Base-by-base conservation (phyloP, 1,284 basidiomycete genomes). In the Boletus mariae region DNA sequence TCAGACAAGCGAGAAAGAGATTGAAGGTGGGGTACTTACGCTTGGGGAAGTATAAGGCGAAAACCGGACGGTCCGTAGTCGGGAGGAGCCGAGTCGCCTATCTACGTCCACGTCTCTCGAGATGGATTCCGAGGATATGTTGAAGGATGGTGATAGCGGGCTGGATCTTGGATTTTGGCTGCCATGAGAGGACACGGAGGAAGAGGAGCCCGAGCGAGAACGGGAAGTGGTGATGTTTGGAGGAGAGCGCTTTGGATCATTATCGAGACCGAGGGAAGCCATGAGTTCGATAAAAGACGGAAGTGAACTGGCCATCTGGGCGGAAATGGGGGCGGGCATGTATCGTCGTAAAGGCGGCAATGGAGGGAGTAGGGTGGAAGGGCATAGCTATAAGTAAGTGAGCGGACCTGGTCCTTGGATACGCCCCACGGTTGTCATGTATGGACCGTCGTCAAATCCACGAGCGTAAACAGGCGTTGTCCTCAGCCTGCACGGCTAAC, bases 251-350 rank as follows among this genome's bases (percentile, higher is more conserved):
- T 66, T 61, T 32, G 53, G 5, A 26, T 71, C 64, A 61, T 71
- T 73, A 55, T 85, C 80, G 67, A 90, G 76, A 57, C 86, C 89
- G 60, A 91, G 76, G 57, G 88, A 81, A 58, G 82, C 80, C 87
- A 91, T 89, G 68, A 91, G 85, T 72, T 90, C 83, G 56, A 89
- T 83, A 69, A 91, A 91, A 55, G 88, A 90, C 65, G 88, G 88
- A 64, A 91, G 84, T 64, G 85, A 73, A 61, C 61, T 53, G 34
- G 84, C 76, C 80, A 83, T 86, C 51, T 56, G 49, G 49, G 53
- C 52, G 67, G 61, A 70, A 20, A 20, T 20, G 20, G 45, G 48
- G 55, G 53, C 25, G 52, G 46, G 47, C 40, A 47, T 49, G 46
- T 25, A 50, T 63, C 65, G 68, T 63, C 60, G 61, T 56, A 65